These are phyloP conservation scores for Penicillium sp. DNA, from an alignment of 2,329 filamentous ascomycete species.

Conservation along the genomic window DNA sequence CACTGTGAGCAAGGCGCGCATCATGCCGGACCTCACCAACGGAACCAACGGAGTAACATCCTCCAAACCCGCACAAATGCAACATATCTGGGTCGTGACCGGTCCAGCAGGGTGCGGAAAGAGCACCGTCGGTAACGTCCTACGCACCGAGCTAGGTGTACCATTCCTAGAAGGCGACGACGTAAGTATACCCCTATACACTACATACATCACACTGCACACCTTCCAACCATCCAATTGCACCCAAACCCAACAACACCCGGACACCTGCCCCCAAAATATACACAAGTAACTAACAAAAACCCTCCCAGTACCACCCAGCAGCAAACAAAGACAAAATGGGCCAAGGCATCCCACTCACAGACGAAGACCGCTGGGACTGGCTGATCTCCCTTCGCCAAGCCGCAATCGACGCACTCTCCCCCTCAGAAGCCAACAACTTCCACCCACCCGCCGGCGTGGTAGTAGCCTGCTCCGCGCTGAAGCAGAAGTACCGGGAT, in stretches of 20 bases:
- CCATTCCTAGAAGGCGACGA: slow-evolving; percentile 78
- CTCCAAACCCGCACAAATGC: slow-evolving; percentile 32
- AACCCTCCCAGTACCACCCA: slow-evolving; percentile 43
- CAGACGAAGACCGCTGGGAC: slow-evolving; percentile 94
- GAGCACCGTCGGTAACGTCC: slow-evolving; percentile 68
- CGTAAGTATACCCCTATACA: slow-evolving; percentile 52
- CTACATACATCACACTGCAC: background rate
- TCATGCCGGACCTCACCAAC: slow-evolving; percentile 19
- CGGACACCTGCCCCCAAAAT: background rate
- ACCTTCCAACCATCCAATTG: background rate
- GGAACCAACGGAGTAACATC: slow-evolving; percentile 16
- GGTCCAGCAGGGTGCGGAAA: slow-evolving; percentile 79
- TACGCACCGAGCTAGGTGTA: slow-evolving; percentile 62
- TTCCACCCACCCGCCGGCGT: slow-evolving; percentile 65
- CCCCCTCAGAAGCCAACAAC: slow-evolving; percentile 37
- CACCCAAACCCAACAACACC: background rate
- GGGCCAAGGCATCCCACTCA: slow-evolving; percentile 77
- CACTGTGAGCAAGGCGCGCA: slow-evolving; percentile 19
- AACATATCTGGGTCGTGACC: slow-evolving; percentile 79
- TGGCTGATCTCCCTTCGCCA: slow-evolving; percentile 82
- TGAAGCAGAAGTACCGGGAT: slow-evolving; percentile 97
- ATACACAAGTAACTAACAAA: background rate
- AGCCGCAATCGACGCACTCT: slow-evolving; percentile 55
- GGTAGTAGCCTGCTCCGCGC: slow-evolving; percentile 92
- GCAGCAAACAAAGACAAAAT: slow-evolving; percentile 87